A percentile compares a stretch with the other conserved stretches of the same genome.
Conservation (phyloP, 2,329 filamentous ascomycete genomes). For the Curvularia sp. region DNA sequence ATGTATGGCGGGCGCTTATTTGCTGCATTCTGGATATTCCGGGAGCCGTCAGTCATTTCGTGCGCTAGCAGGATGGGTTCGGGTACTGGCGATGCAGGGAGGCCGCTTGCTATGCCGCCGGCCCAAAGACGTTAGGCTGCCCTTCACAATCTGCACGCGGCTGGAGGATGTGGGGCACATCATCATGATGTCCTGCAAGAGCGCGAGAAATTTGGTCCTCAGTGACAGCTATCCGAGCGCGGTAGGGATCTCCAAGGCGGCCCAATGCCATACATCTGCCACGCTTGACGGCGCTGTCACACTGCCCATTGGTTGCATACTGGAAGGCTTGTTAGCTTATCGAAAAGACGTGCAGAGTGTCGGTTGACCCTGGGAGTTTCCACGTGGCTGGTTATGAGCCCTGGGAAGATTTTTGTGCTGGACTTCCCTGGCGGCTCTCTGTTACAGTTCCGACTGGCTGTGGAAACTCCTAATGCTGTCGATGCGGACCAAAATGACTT, state of each 20-base stretch:
- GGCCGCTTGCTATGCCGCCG: neutral
- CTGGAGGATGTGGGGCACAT: neutral
- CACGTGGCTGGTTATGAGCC: neutral
- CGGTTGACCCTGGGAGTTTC: neutral
- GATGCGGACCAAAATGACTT: too few relatives aligned
- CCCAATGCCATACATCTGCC: neutral
- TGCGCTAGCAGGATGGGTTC: neutral
- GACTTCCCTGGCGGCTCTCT: neutral
- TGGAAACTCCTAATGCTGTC: neutral
- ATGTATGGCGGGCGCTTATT: neutral
- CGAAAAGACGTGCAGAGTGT: neutral
- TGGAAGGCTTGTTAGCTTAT: neutral
- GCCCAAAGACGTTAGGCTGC: neutral
- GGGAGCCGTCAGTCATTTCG: neutral
- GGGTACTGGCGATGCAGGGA: neutral
- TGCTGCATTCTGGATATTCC: neutral
- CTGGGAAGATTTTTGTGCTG: neutral
- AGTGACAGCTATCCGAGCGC: neutral
- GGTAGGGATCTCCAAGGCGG: neutral
- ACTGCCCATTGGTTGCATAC: neutral
- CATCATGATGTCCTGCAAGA: neutral
- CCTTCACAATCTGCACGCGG: neutral
- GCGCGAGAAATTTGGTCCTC: neutral
- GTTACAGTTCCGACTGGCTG: neutral
- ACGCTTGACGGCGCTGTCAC: neutral